Evolutionary conservation across 495 filamentous ascomycete genomes (phyloP), one percentile per base, ranked within the genome.

Genomic region (Aspergillus incahuasiensis): DNA sequence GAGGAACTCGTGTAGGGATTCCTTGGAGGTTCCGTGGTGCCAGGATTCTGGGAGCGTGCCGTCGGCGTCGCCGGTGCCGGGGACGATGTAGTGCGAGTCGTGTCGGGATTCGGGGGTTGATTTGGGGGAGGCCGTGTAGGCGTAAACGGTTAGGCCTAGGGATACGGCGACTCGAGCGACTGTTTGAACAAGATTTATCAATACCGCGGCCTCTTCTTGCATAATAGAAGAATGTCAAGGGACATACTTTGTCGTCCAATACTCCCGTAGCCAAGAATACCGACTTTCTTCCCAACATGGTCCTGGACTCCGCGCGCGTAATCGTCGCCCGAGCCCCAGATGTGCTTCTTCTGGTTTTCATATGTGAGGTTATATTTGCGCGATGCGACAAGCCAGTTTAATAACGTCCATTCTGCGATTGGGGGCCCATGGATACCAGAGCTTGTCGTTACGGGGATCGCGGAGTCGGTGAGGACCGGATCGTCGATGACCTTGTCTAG

Each of bases 201-300:
- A 38, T 19, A 24, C 21, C 18, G 1, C 28, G 0, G 12, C 15
- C 15, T 32, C 6, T 44, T 16, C 12, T 6, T 18, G 11, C 15
- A 32, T 2, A 22, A 13, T 40, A 6, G 8, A 5, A 13, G 34
- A 47, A 15, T n/a, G 16, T 28, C 13, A 13, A 28, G 18, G 21
- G 42, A 58, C 66, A 1, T 66, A 75, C 73, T 73, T 54, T 92
- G 89, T 19, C 89, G 75, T 1, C 90, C 90, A 55, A 96, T 95
- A 60, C 83, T 84, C 22, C 91, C 89, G 67, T 95, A 95, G 5
- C 91, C 91, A 5, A 95, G 75, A 35, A 95, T 87, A 9, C 90
- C 89, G 21, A 89, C 78, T 7, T 74, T 74, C 56, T 80, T 75
- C 3, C 79, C 78, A 0, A 79, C 80, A 16, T 80, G 72, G 57